These are phyloP conservation scores for Cercophora samala DNA, from an alignment of 495 filamentous ascomycete genomes.

Conservation along the genomic window DNA sequence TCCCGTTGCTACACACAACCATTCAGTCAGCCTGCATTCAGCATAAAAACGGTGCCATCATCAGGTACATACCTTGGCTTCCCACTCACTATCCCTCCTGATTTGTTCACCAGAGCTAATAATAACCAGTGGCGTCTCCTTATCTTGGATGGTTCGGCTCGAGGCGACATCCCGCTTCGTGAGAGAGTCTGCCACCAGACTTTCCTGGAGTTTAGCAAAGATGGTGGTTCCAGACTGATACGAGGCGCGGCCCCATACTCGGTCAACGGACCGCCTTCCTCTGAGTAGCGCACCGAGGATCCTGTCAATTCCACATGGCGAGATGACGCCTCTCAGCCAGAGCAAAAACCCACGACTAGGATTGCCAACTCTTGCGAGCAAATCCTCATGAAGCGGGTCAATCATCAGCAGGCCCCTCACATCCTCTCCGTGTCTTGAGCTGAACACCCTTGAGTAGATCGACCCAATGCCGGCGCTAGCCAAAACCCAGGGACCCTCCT, in stretches of 20 bases:
- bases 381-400: constrained; percentile 82
- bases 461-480: constrained; percentile 70
- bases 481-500: constrained; percentile 75
- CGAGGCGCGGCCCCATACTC: constrained; percentile 71
- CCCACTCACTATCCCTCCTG: constrained; percentile 64
- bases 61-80: constrained; percentile 44
- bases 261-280: constrained; percentile 75
- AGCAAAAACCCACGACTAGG: constrained; percentile 73
- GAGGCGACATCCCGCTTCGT: constrained; percentile 75
- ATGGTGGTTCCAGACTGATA: constrained; percentile 78
- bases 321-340: constrained; percentile 81
- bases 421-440: constrained; percentile 67
- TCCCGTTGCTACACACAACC: constrained; percentile 68
- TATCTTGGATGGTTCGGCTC: constrained; percentile 70
- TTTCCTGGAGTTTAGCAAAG: constrained; percentile 90
- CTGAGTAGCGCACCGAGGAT: constrained; percentile 73
- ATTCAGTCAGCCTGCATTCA: constrained; percentile 9
- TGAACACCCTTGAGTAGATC: constrained; percentile 86
- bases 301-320: constrained; percentile 79
- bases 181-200: constrained; percentile 75
- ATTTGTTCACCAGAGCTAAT: constrained; percentile 69
- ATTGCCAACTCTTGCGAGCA: constrained; percentile 62
- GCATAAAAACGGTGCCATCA: neutral
- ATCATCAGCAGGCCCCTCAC: constrained; percentile 78
- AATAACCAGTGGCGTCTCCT: constrained; percentile 70